Evolutionary conservation across 805 yeast genomes (phyloP).

Genomic region (Ogataea sp.): DNA sequence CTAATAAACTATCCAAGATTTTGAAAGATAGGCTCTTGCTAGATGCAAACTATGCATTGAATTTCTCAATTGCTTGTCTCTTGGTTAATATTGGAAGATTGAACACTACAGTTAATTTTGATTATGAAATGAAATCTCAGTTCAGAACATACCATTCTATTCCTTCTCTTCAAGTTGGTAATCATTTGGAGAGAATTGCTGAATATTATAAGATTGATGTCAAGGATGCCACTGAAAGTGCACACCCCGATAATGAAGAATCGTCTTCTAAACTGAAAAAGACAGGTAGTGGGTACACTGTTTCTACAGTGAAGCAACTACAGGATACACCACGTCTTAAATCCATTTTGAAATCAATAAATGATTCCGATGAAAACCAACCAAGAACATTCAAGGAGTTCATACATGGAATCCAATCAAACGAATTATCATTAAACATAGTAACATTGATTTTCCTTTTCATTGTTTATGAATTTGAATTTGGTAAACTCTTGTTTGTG

Average conservation of each 20-base stretch:
- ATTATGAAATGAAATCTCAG: slow-evolving; percentile 91
- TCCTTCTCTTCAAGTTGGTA: slow-evolving; percentile 75
- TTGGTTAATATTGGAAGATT: slow-evolving; percentile 88
- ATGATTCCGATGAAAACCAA: slow-evolving; percentile 56
- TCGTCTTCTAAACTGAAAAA: too few relatives aligned
- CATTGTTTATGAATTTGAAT: slow-evolving; percentile 45
- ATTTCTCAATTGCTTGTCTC: slow-evolving; percentile 41
- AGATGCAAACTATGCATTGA: slow-evolving; percentile 27
- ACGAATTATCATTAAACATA: slow-evolving; percentile 37
- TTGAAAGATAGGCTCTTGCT: slow-evolving; percentile 76
- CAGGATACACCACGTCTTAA: slow-evolving; percentile 95
- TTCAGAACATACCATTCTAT: slow-evolving; percentile 89
- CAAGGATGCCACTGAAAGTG: not conserved
- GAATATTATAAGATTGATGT: slow-evolving; percentile 15
- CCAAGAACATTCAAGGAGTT: slow-evolving; percentile 40
- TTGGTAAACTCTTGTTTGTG: slow-evolving; percentile 21
- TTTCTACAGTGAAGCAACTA: slow-evolving; percentile 58
- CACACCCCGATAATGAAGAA: not conserved
- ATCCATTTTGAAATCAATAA: slow-evolving; percentile 79
- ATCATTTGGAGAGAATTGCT: slow-evolving; percentile 27
- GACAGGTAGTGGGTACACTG: slow-evolving; percentile 21
- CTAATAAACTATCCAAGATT: slow-evolving; percentile 75
- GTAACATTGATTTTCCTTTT: slow-evolving; percentile 70
- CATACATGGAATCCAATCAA: slow-evolving; percentile 11
- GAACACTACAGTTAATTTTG: slow-evolving; percentile 92